Percentiles rank a stretch among this genome's conserved stretches.
Evolutionary conservation across 2,329 filamentous ascomycete species (phyloP).

Genomic region (Xylariaceae sp.): DNA sequence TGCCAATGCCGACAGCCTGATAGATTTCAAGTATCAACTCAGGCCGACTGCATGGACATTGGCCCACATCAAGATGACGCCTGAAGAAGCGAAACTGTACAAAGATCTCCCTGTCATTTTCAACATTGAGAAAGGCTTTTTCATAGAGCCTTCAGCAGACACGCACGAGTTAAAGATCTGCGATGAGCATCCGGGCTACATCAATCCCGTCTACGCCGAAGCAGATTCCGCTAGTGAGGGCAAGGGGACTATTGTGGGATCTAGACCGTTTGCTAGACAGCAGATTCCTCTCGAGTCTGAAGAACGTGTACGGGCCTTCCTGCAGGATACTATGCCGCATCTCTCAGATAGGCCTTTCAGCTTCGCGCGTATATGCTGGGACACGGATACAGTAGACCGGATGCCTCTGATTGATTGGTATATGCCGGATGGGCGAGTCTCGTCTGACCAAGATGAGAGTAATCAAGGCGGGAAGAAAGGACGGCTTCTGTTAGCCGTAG

Average conservation of each 20-base stretch:
- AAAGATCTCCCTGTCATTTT: conserved; percentile 44
- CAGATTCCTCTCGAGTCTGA: conserved; percentile 44
- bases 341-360: conserved; percentile 42
- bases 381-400: conserved; percentile 49
- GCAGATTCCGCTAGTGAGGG: background rate
- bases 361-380: conserved; percentile 52
- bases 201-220: conserved; percentile 35
- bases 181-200: conserved; percentile 53
- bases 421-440: conserved; percentile 28
- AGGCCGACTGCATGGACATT: conserved; percentile 51
- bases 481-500: conserved; percentile 38
- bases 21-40: conserved; percentile 47
- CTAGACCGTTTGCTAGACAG: conserved; percentile 20
- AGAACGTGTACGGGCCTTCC: conserved; percentile 40
- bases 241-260: conserved; percentile 11
- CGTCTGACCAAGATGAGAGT: conserved; percentile 14
- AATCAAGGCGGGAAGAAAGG: conserved; percentile 28
- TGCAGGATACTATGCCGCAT: conserved; percentile 48
- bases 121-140: conserved; percentile 44
- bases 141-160: conserved; percentile 44
- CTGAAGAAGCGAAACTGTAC: conserved; percentile 40
- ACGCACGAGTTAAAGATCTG: conserved; percentile 43
- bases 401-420: conserved; percentile 48
- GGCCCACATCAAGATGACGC: conserved; percentile 43
- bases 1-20: conserved; percentile 39